Base-by-base conservation (phyloP, 176 grass and related monocot species). In the Ampelocalamus luodianensis region DNA sequence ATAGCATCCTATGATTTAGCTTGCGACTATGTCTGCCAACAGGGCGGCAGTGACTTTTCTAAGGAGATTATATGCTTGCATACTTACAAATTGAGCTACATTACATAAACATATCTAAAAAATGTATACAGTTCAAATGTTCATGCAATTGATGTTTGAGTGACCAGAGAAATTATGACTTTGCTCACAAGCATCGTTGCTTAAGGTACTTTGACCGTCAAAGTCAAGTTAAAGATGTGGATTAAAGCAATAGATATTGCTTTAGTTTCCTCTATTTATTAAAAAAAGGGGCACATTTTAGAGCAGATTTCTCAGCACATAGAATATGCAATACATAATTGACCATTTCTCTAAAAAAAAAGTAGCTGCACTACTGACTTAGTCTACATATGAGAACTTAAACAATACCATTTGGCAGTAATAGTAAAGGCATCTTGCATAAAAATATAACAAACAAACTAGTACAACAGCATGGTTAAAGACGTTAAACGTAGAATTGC, bases 391-490 rank as follows among this genome's bases (percentile, higher is more conserved):
- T 81, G 58, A 81, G 18, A 78, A 61, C 14, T 54, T n/a, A 32
- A 32, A 38, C 1, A 38, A 29, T 42, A 34, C 5, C 14, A 44
- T n/a, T 59, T 79, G 2, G 40, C 11, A 53, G 32, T 45, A 80
- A 17, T 13, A 80, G 20, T 49, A 37, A 79, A 85, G 45, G 50
- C 82, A 73, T 74, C 48, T 74, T 66, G 59, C 59, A 69, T n/a
- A 36, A 37, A 12, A 75, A 67, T 22, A 22, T 56, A 80, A 59
- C 49, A 49, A 64, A 29, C 6, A 59, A 78, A 88, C 74, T 88
- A 67, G 46, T 56, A 68, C 44, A 59, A 23, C 22, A 59, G 55
- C 55, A 23, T 23, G 55, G 68, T 32, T 51, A 45, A 45, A 45
- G 44, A 45, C 2, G 10, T 45, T 45, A 45, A 45, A 45, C 10